Evolutionary conservation across 75 land plant genomes (phyloP), one percentile per base, ranked within the genome.

Genomic region (Ceratopteris richardii): DNA sequence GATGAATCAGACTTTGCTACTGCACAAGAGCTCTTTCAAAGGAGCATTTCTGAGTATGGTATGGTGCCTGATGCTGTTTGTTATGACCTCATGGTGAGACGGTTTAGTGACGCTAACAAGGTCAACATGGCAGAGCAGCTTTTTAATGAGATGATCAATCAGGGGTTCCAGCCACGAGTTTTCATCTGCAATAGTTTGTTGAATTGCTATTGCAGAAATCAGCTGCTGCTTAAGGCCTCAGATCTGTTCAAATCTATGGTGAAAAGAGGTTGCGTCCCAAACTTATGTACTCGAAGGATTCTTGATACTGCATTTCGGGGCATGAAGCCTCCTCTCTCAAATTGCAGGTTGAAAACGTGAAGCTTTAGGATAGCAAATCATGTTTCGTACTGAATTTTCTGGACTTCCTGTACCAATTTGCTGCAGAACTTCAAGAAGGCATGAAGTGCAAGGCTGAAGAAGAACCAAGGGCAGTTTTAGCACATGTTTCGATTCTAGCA

Each of bases 141-240:
- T 23, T 78, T 82, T 43, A 58, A 70, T 29, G 78, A 78, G 54
- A 82, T 82, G 75, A 50, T 66, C n/a, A 54, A 23, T 11, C 63
- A 56, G 28, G 75, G 68, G 18, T 50, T 74, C 46, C 21, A 31
- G 36, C 84, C 77, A 4, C 5, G 22, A 18, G 4, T 46, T 46
- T 21, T 18, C 22, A n/a, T 46, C 13, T 46, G 22, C 17, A 46
- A 46, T 17, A 46, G 50, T 17, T 46, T 46, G 50, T 18, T 46
- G 17, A 21, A 14, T 14, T 46, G 50, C 14, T 46, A 18, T 46
- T 46, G 22, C 17, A 46, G 50, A 17, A 46, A 46, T 4, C 22
- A 21, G 14, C 17, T 2, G 13, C 17, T 21, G 22, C 4, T 17
- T 17, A 46, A 46, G 50, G 50, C 22, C 4, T 46, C 50, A 46